Evolutionary conservation across 2,329 filamentous ascomycete genomes (phyloP).

Genomic region (Colletotrichum theobromicola): DNA sequence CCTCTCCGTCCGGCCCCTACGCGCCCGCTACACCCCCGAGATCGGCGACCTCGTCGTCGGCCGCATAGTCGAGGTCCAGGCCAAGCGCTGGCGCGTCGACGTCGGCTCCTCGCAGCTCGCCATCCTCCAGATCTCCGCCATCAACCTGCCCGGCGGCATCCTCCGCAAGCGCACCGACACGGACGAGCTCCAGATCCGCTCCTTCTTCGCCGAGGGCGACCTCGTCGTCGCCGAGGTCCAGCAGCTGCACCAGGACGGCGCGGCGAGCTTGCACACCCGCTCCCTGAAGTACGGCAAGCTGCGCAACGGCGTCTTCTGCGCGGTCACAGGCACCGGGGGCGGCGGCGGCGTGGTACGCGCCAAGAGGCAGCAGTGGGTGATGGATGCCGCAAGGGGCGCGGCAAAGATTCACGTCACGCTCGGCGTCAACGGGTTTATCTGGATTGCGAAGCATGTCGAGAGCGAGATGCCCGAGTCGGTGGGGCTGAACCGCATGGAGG

Average conservation of each 20-base stretch:
- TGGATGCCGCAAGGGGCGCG: constrained; percentile 61
- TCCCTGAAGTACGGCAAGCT: constrained; percentile 94
- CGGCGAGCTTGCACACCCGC: constrained; percentile 86
- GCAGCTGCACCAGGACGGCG: constrained; percentile 83
- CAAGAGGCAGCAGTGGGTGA: constrained; percentile 86
- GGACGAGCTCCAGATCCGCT: constrained; percentile 95
- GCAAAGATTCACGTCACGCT: constrained; percentile 83
- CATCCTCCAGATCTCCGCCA: constrained; percentile 81
- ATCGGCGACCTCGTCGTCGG: constrained; percentile 96
- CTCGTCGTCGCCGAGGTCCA: constrained; percentile 95
- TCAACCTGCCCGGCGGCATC: constrained; percentile 94
- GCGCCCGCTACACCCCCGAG: constrained; percentile 92
- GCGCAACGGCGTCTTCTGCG: constrained; percentile 88
- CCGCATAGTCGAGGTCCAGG: constrained; percentile 93
- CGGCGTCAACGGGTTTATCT: constrained; percentile 96
- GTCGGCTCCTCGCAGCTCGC: constrained; percentile 88
- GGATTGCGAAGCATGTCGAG: constrained; percentile 85
- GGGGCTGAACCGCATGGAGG: constrained; percentile 85
- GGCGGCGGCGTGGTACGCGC: constrained; percentile 86
- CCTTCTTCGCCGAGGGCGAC: constrained; percentile 97
- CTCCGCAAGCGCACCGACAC: constrained; percentile 90
- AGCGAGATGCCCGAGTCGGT: constrained; percentile 64
- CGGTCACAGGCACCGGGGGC: constrained; percentile 80
- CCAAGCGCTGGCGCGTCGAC: constrained; percentile 92
- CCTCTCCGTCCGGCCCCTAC: constrained; percentile 86